phyloP scores from a whole-genome alignment of 2,329 filamentous ascomycete genomes.

The Paecilomyces variotii region DNA sequence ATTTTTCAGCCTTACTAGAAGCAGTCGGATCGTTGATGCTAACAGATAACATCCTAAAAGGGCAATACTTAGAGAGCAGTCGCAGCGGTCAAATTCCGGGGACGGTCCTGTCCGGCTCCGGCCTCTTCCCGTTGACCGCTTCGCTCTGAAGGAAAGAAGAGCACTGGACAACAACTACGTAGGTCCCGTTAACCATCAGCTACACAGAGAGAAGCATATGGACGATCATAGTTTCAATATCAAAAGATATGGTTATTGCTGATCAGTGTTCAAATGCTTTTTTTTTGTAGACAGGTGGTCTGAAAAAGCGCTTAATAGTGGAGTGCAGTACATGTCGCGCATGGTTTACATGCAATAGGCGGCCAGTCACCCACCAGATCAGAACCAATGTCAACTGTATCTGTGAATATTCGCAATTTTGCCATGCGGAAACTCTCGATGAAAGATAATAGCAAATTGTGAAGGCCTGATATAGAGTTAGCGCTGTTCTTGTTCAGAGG shows the following conservation, averaged over 20 bases:
- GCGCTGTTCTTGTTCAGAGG: background rate
- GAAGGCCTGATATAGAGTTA: background rate
- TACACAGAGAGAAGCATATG: too few species aligned
- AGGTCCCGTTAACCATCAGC: too few species aligned
- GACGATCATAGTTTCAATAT: background rate
- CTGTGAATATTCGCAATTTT: too few species aligned
- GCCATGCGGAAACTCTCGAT: background rate
- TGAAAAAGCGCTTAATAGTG: background rate
- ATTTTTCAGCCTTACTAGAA: background rate
- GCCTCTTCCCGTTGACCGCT: background rate
- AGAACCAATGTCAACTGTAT: background rate
- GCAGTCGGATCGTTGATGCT: too few species aligned
- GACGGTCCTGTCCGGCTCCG: background rate
- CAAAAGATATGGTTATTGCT: background rate
- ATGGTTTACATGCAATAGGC: background rate
- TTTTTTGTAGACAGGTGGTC: background rate
- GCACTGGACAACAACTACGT: too few species aligned
- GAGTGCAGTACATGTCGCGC: background rate
- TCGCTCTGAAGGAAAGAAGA: background rate
- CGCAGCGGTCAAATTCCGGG: background rate
- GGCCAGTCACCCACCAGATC: background rate
- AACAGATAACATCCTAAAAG: background rate
- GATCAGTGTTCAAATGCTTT: background rate
- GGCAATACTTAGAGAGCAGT: background rate
- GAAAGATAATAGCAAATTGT: background rate